Percentiles rank a stretch among this genome's conserved stretches.
phyloP scores from a whole-genome alignment of 116 monocot species.

The Iris pallida region DNA sequence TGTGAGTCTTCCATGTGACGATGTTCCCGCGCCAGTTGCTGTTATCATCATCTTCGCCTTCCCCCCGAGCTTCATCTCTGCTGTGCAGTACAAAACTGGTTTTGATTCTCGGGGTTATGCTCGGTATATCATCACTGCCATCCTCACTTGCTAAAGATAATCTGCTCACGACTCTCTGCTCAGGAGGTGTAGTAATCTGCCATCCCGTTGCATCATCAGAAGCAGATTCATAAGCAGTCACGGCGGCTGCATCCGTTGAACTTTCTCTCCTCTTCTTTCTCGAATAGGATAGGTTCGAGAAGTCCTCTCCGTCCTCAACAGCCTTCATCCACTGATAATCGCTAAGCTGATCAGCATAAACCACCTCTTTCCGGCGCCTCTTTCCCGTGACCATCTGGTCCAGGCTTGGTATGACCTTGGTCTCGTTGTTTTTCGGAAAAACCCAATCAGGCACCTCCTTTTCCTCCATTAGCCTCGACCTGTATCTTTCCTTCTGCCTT shows the following conservation, averaged over 20 bases:
- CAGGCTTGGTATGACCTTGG: slow-evolving; percentile 22
- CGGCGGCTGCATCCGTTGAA: slow-evolving; percentile 10
- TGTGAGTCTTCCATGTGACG: slow-evolving; percentile 63
- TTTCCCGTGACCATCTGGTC: slow-evolving; percentile 40
- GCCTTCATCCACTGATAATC: slow-evolving; percentile 86
- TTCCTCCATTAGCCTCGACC: slow-evolving; percentile 91
- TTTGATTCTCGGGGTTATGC: slow-evolving; percentile 18
- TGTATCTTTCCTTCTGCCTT: slow-evolving; percentile 69
- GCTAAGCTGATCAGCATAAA: slow-evolving; percentile 75
- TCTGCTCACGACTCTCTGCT: slow-evolving; percentile 23
- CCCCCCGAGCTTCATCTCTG: slow-evolving; percentile 36
- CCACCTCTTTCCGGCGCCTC: slow-evolving; percentile 72
- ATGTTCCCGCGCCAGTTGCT: slow-evolving; percentile 37
- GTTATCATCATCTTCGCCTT: slow-evolving; percentile 23
- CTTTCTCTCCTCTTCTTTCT: slow-evolving; percentile 33
- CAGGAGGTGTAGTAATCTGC: slow-evolving; percentile 16
- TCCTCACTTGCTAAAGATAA: slow-evolving; percentile 31
- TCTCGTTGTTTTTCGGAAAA: slow-evolving; percentile 32
- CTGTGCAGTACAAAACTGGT: not conserved
- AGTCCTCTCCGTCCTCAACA: slow-evolving; percentile 75
- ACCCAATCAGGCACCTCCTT: slow-evolving; percentile 97
- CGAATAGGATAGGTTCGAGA: slow-evolving; percentile 30
- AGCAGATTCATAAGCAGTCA: slow-evolving; percentile 6
- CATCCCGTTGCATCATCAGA: slow-evolving; percentile 12
- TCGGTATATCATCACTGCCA: slow-evolving; percentile 35